Percentiles rank a stretch among this genome's conserved stretches.
phyloP scores from a whole-genome alignment of 257 asterid species.

The Solanum etuberosum region DNA sequence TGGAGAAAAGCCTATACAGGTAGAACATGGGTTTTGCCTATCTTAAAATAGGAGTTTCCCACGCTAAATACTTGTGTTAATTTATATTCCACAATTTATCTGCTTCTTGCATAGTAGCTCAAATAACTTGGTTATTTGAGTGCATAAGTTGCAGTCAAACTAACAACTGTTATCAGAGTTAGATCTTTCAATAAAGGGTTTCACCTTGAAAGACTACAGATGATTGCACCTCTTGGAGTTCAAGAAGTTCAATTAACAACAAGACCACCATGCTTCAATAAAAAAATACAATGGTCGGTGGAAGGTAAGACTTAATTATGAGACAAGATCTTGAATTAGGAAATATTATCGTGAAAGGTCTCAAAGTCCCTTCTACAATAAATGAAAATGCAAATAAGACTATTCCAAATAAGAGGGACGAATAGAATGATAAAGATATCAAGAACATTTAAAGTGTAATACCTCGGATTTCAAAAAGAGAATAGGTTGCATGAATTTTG shows the following conservation, averaged over 20 bases:
- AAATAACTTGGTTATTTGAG: background rate
- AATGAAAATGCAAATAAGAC: background rate
- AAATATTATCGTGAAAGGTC: background rate
- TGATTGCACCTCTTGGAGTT: background rate
- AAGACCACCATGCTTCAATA: too few relatives aligned
- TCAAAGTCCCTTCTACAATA: background rate
- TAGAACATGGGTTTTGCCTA: too few relatives aligned
- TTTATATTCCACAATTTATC: too few relatives aligned
- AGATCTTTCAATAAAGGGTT: background rate
- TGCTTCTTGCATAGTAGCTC: too few relatives aligned
- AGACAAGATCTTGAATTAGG: background rate
- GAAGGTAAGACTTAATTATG: background rate
- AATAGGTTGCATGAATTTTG: too few relatives aligned
- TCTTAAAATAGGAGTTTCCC: too few relatives aligned
- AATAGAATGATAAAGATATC: background rate
- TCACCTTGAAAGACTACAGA: background rate
- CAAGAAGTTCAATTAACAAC: background rate
- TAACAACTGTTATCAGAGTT: background rate
- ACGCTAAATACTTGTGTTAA: too few relatives aligned
- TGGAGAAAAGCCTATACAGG: too few relatives aligned
- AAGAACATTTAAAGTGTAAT: background rate
- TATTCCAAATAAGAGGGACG: background rate
- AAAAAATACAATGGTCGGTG: too few relatives aligned
- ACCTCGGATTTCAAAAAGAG: too few relatives aligned
- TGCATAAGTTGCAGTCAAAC: background rate